These are phyloP conservation scores for Penicillium sp. DNA, from an alignment of 2,329 filamentous ascomycete genomes.

Conservation along the genomic window DNA sequence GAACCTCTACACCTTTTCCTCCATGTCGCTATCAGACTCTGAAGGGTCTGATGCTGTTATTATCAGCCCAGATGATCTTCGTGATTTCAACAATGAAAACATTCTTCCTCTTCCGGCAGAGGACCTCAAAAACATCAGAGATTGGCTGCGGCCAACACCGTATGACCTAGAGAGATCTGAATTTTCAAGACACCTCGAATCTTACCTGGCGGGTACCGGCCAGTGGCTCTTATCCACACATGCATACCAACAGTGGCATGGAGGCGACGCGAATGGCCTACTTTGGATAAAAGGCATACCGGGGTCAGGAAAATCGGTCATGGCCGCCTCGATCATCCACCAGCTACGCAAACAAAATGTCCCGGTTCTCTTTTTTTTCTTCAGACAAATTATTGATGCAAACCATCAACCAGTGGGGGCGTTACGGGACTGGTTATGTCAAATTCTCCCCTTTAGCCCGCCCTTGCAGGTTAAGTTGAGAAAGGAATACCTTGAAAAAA, in stretches of 20 bases:
- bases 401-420: conserved; percentile 27
- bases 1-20: background rate
- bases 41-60: background rate
- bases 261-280: conserved; percentile 19
- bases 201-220: background rate
- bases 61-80: background rate
- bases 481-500: background rate
- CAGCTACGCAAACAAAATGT: conserved; percentile 7
- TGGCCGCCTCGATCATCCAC: conserved; percentile 30
- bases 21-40: conserved; percentile 1
- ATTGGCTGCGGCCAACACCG: background rate
- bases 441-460: conserved; percentile 20
- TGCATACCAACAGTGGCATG: conserved; percentile 25
- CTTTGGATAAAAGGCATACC: conserved; percentile 36
- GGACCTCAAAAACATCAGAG: conserved; percentile 2
- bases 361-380: conserved; percentile 33
- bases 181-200: background rate
- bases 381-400: conserved; percentile 32
- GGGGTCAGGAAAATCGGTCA: conserved; percentile 35
- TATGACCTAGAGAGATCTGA: conserved; percentile 3
- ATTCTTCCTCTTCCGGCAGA: conserved; percentile 1
- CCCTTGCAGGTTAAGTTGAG: conserved; percentile 15
- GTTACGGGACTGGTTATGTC: conserved; percentile 32
- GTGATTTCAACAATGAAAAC: background rate
- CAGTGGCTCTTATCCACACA: background rate